Evolutionary conservation across 371 early-diverging fungal genomes (phyloP), one percentile per base, ranked within the genome.

Genomic region (Parasitella parasitica): DNA sequence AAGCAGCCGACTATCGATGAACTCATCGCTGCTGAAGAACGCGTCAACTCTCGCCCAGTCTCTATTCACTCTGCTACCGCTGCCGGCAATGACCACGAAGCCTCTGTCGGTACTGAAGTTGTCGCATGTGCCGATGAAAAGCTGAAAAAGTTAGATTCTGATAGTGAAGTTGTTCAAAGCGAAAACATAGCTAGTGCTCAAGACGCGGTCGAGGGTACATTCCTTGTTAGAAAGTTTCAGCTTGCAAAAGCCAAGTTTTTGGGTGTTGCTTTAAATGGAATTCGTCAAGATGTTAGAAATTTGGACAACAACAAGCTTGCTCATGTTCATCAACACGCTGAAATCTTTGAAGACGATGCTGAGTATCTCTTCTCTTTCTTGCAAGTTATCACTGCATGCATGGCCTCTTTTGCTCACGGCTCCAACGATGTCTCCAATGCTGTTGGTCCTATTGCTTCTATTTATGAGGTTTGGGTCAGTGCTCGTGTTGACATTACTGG

Each of bases 391-490:
- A 92, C 94, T 6, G 90, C 95, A 12, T 81, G 86, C 60, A 85
- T 92, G 52, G 87, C 92, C 18, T 94, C 94, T 37, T 94, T 94
- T 76, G 87, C 92, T 39, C 95, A 94, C 76, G 95, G 95, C 52
- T 89, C 92, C 43, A 95, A 95, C 70, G 95, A 95, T 71, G 92
- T 94, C 12, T 86, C 94, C 59, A 95, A 95, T 66, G 93, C 93
- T 43, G 83, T 93, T 48, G 95, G 95, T 13, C 95, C 95, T 4
- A 64, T 93, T 28, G 54, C 74, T 24, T 59, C 73, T 28, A 87
- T 94, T 37, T 91, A 78, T 68, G 78, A 80, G 43, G 81, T 91
- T 52, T 94, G 91, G 90, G 57, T 70, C 38, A 76, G 73, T 12
- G 93, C 77, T 34, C 37, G 38, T 4, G 78, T 87, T 11, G 82